These are phyloP conservation scores for Cyclotella distinguenda DNA, from an alignment of 108 stramenopile species.

Conservation along the genomic window DNA sequence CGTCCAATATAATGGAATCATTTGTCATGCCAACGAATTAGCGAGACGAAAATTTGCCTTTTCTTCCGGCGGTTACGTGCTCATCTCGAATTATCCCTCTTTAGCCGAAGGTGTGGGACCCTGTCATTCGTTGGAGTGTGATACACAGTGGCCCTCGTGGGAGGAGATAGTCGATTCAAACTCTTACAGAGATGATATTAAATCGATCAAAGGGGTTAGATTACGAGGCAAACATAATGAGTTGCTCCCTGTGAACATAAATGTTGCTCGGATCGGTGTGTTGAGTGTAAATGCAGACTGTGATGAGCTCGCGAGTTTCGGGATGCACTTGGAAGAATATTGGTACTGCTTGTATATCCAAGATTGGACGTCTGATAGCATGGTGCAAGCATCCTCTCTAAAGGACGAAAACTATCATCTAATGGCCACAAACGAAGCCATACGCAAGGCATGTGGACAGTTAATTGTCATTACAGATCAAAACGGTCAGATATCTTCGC, in stretches of 20 bases:
- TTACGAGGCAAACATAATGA: background rate
- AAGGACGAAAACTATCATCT: background rate
- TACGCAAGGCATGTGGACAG: too few relatives aligned
- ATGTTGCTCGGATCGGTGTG: constrained; percentile 10
- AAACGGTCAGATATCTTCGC: too few relatives aligned
- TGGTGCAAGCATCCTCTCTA: background rate
- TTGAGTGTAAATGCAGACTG: too few relatives aligned
- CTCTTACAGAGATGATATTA: constrained; percentile 7
- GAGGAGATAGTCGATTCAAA: constrained; percentile 6
- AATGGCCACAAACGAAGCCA: background rate
- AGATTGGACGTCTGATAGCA: background rate
- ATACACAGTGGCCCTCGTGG: constrained; percentile 8
- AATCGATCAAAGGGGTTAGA: background rate
- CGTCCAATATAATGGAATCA: constrained; percentile 21
- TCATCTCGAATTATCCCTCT: background rate
- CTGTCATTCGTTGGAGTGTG: background rate
- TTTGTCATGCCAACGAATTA: constrained; percentile 31
- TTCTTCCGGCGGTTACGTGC: too few relatives aligned
- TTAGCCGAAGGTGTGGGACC: background rate
- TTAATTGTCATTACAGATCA: too few relatives aligned
- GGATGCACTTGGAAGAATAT: background rate
- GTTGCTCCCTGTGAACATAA: constrained; percentile 15
- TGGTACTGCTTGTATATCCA: constrained; percentile 32
- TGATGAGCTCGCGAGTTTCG: too few relatives aligned
- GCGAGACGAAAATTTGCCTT: constrained; percentile 15